Conservation (phyloP, 257 asterid genomes). For the Nicotiana obtusifolia region DNA sequence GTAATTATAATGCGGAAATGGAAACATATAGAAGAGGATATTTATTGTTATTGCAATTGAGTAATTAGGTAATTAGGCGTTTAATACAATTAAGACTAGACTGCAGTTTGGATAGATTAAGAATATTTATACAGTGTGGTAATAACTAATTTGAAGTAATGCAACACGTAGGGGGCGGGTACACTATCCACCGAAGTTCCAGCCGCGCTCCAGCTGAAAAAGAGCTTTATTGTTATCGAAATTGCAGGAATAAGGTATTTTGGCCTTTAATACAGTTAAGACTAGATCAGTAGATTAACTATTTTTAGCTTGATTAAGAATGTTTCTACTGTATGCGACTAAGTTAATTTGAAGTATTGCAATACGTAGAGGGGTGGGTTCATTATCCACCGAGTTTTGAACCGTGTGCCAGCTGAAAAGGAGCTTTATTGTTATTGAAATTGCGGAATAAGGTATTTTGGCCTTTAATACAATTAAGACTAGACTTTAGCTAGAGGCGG, state of each 20-base stretch:
- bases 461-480: background rate
- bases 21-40: background rate
- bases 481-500: background rate
- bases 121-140: too few relatives aligned
- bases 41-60: background rate
- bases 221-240: background rate
- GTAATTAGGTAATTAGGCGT: conserved; percentile 11
- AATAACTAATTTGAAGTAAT: background rate
- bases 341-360: too few relatives aligned
- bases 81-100: background rate
- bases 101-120: background rate
- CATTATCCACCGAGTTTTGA: too few relatives aligned
- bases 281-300: too few relatives aligned
- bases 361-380: too few relatives aligned
- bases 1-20: background rate
- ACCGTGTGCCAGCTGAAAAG: background rate
- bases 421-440: background rate
- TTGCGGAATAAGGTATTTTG: conserved; percentile 11
- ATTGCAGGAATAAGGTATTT: conserved; percentile 13
- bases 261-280: background rate
- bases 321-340: too few relatives aligned
- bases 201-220: too few relatives aligned
- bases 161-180: background rate
- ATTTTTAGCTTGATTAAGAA: too few relatives aligned
- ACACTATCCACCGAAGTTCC: too few relatives aligned